Evolutionary conservation across 2,329 filamentous ascomycete genomes (phyloP), one percentile per base, ranked within the genome.

Genomic region (Immersiporthe knoxdaviesiana): DNA sequence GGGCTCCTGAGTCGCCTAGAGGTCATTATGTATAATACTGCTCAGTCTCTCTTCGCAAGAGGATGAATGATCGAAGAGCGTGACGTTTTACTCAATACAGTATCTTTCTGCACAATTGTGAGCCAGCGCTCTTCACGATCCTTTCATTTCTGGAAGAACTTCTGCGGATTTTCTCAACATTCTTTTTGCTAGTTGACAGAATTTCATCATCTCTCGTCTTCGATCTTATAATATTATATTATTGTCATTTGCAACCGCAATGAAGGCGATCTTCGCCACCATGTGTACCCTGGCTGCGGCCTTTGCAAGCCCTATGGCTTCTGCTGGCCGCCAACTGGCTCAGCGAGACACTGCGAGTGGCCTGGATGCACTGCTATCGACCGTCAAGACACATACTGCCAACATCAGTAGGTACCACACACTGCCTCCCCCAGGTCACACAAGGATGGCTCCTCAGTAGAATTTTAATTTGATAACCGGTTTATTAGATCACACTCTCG

Each of bases 361-460:
- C 12, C 63, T 58, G 32, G 47, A 27, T n/a, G 47, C 30, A 27
- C 32, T 65, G 11, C 10, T 30, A 7, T 21, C 50, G 12, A 56
- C 47, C 21, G n/a, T 65, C 11, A 65, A 58, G 27, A 54, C 37
- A n/a, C 63, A 65, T 14, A 58, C 50, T 39, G 63, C 30, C n/a
- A 65, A 32, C 6, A 65, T 65, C 63, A 65, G 63, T 65, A 16
- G 12, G 50, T 62, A 27, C 11, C 1, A 24, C n/a, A n/a, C n/a
- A n/a, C n/a, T n/a, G n/a, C 4, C 44, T 2, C 35, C 21, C 44
- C 16, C 12, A 44, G 30, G n/a, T 44, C 39, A 62, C 32, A 41
- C 1, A 24, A 24, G 1, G 6, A 18, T 8, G 35, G 21, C 27
- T 18, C 14, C 10, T 63, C 10, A 44, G 24, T 4, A 27, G 37